Conservation (phyloP, 306 rosid genomes). For the Mimosa bimucronata region DNA sequence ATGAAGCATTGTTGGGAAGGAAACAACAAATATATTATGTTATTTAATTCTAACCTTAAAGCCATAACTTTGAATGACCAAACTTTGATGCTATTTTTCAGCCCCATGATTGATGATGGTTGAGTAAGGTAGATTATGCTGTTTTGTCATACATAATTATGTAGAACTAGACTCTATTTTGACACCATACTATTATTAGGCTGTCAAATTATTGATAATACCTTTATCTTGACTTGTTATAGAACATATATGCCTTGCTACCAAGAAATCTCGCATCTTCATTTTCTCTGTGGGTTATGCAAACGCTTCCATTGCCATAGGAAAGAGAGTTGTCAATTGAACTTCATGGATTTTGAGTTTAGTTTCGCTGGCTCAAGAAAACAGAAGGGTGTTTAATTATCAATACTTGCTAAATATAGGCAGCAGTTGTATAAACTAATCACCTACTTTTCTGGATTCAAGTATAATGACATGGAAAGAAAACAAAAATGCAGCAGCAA, state of each 20-base stretch:
- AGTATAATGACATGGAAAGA: not conserved
- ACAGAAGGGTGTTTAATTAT: not conserved
- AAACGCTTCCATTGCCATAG: not conserved
- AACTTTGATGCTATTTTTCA: not conserved
- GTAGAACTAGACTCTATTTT: conserved; percentile 3
- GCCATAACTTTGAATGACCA: not conserved
- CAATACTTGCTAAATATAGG: not conserved
- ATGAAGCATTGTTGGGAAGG: too few relatives aligned
- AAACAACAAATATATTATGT: not conserved
- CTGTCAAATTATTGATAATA: not conserved
- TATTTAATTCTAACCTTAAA: not conserved
- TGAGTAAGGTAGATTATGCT: not conserved
- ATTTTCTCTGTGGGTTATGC: conserved; percentile 1
- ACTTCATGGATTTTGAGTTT: conserved; percentile 10
- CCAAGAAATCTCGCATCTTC: not conserved
- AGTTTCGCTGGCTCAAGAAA: not conserved
- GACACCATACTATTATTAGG: not conserved
- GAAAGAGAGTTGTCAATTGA: conserved; percentile 9
- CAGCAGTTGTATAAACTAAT: not conserved
- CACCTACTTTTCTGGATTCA: conserved; percentile 1
- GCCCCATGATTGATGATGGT: conserved; percentile 12
- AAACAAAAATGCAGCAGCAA: not conserved
- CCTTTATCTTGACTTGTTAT: not conserved
- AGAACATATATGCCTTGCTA: not conserved
- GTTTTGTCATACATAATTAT: conserved; percentile 2